Base-by-base conservation (phyloP, 208 protist species). In the Leishmania arabica region DNA sequence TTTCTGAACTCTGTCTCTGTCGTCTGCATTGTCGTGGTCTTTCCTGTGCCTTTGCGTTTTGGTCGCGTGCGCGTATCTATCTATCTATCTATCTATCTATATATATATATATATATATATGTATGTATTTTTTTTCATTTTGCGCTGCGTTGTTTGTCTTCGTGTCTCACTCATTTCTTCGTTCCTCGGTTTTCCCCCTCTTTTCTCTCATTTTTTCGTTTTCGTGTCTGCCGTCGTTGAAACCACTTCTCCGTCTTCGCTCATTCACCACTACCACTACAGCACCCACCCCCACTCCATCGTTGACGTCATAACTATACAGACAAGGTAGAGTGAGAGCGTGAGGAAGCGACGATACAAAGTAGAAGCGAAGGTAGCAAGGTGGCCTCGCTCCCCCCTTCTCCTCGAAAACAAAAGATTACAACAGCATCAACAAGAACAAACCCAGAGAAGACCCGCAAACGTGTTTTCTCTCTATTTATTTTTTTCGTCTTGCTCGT, bases 41-140 rank as follows among this genome's bases (percentile, higher is more conserved):
- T 24, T n/a, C 24, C 24, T 34, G 47, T 47, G 49, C 56, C 51
- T 81, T 34, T 77, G 24, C 76, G 8, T 85, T 56, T 70, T 85
- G 60, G 74, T 60, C 19, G 24, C 21, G 15, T 31, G 56, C 9
- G 49, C 49, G 49, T 49, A 27, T 54, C 37, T 40, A 40, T 40
- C 2, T 40, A 40, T 40, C 1, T 42, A 42, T 42, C 2, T 75
- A n/a, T n/a, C n/a, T n/a, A n/a, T n/a, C 37, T 40, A 40, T 40
- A 40, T 40, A 40, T 40, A 2, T 42, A 42, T 42, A 40, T 75
- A n/a, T 40, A 40, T 40, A 40, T 40, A 40, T 40, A 2, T 42
- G 4, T 42, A 40, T 75, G n/a, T n/a, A n/a, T 80, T 68, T 78
- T 74, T 77, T 65, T 83, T 60, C 3, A 42, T 77, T 65, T 84